Evolutionary conservation across 139 green algal species (phyloP).

Genomic region (Chlorella ohadii): DNA sequence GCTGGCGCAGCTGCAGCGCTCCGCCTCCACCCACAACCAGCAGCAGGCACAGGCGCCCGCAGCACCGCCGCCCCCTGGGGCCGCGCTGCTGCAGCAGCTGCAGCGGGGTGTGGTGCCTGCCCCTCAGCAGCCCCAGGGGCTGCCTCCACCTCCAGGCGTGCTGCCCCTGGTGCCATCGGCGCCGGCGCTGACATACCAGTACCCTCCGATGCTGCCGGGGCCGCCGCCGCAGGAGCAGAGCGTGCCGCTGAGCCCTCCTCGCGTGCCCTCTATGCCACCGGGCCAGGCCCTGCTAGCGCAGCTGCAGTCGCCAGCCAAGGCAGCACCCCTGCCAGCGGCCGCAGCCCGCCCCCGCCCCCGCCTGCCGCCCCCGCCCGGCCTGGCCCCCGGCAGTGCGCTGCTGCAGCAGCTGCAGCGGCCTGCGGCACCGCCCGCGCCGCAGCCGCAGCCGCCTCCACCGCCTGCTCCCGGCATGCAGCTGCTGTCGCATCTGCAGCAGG

Average conservation of each 20-base stretch:
- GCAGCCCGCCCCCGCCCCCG: not conserved
- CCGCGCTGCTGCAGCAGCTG: slow-evolving; percentile 30
- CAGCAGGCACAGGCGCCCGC: not conserved
- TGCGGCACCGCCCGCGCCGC: too few relatives aligned
- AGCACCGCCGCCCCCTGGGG: not conserved
- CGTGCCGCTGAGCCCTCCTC: not conserved
- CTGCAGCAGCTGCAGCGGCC: slow-evolving; percentile 29
- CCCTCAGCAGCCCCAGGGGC: too few relatives aligned
- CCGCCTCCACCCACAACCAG: not conserved
- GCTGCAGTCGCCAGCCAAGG: slow-evolving; percentile 14
- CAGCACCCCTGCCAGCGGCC: not conserved
- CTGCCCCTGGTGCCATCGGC: not conserved
- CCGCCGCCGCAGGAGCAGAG: not conserved
- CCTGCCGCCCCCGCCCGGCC: not conserved
- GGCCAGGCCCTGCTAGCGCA: slow-evolving; percentile 13
- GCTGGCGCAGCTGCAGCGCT: slow-evolving; percentile 10
- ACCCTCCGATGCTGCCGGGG: not conserved
- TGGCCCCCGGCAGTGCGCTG: not conserved
- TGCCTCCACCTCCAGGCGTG: not conserved
- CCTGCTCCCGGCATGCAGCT: slow-evolving; percentile 19
- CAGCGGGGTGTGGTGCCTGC: not conserved
- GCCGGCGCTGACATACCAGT: not conserved
- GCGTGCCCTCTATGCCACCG: not conserved
- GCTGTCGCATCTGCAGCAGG: slow-evolving; percentile 27
- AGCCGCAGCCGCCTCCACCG: not conserved